These are phyloP conservation scores for Brassica nigra DNA, from an alignment of 345 rosid species.

Conservation along the genomic window DNA sequence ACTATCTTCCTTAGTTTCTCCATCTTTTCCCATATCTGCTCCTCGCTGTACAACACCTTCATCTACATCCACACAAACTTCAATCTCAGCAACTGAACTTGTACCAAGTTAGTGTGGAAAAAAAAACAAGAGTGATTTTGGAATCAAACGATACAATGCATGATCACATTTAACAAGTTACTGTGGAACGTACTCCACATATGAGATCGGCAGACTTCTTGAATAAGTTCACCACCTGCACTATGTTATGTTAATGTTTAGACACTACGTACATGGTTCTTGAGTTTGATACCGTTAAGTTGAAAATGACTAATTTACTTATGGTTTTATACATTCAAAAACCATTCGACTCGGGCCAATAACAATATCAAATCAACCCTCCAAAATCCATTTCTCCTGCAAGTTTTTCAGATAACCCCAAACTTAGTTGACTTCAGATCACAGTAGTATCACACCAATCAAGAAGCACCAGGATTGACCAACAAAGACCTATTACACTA, in stretches of 20 bases:
- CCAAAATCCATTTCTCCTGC: not conserved
- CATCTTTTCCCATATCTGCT: constrained; percentile 62
- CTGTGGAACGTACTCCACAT: not conserved
- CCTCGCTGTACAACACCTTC: constrained; percentile 45
- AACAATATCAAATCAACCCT: not conserved
- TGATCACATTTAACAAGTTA: not conserved
- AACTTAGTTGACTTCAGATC: not conserved
- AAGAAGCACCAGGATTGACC: not conserved
- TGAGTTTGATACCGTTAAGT: not conserved
- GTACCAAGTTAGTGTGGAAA: too few relatives aligned
- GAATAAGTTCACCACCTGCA: not conserved
- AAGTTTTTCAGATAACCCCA: not conserved
- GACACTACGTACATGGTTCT: not conserved
- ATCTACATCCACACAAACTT: not conserved
- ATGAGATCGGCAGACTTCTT: not conserved
- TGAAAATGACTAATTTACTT: not conserved
- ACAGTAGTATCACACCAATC: not conserved
- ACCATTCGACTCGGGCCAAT: not conserved
- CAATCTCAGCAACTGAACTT: not conserved
- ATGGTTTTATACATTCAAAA: not conserved
- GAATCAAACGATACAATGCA: constrained; percentile 1
- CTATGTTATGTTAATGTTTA: not conserved
- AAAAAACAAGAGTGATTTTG: not conserved
- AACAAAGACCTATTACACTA: too few relatives aligned
- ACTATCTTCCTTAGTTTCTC: constrained; percentile 54